A percentile compares a stretch with the other conserved stretches of the same genome.
Conservation (phyloP, 208 protist species). For the Leishmania gerbilli region DNA sequence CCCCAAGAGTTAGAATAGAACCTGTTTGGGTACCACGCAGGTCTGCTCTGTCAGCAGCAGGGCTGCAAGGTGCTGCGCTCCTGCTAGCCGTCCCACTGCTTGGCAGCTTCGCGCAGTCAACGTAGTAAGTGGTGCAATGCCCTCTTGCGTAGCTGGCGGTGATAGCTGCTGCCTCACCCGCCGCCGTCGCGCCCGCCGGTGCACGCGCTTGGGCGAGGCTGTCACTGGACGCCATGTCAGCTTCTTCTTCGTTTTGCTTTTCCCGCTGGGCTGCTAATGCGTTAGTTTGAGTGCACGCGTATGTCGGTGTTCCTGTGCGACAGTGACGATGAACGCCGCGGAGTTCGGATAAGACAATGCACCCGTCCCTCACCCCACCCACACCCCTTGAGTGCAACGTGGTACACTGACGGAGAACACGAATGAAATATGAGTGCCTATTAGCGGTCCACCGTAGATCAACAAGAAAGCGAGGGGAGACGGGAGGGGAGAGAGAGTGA, state of each 20-base stretch:
- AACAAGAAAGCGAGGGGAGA: not conserved
- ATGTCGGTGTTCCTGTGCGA: not conserved
- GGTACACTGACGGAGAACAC: not conserved
- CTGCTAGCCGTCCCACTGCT: not conserved
- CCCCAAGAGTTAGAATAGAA: constrained; percentile 16
- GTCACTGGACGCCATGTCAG: not conserved
- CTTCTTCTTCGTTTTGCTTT: not conserved
- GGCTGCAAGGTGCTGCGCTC: not conserved
- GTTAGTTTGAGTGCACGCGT: not conserved
- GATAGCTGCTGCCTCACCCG: constrained; percentile 27
- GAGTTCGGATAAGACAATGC: not conserved
- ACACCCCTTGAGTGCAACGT: not conserved
- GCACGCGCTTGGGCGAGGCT: not conserved
- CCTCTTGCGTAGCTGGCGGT: constrained; percentile 21
- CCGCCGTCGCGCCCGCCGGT: not conserved
- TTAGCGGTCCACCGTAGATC: not conserved
- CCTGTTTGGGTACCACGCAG: not conserved
- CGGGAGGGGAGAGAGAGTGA: not conserved
- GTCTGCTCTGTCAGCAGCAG: not conserved
- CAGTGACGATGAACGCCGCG: not conserved
- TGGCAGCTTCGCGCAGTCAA: constrained; percentile 40
- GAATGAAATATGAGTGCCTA: not conserved
- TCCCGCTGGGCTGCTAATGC: not conserved
- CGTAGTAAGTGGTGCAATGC: constrained; percentile 45
- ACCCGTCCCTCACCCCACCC: not conserved